Percentiles rank a stretch among this genome's conserved stretches.
phyloP scores from a whole-genome alignment of 2,329 filamentous ascomycete species.

The Penicillium hordei region DNA sequence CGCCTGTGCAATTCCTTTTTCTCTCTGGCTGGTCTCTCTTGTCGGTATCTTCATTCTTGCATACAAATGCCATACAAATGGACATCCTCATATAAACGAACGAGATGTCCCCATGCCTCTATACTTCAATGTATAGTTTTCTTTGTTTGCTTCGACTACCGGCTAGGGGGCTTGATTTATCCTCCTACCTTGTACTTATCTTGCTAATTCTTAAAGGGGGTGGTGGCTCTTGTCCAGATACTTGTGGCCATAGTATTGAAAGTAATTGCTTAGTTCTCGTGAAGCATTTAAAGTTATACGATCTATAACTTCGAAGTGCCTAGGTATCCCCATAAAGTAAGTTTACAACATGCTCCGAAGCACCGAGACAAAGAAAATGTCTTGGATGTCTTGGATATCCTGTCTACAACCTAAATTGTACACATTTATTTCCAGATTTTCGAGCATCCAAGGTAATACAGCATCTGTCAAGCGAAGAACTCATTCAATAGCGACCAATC shows the following conservation, averaged over 20 bases:
- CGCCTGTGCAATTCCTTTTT: not conserved
- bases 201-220: not conserved
- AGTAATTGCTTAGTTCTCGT: too few relatives aligned
- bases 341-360: not conserved
- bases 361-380: not conserved
- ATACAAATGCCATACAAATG: constrained; percentile 11
- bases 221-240: not conserved
- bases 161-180: not conserved
- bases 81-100: constrained; percentile 26
- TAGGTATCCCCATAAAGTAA: not conserved
- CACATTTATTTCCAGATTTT: not conserved
- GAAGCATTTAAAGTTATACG: not conserved
- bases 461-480: not conserved
- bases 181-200: not conserved
- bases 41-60: constrained; percentile 1
- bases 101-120: constrained; percentile 17
- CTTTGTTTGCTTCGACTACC: not conserved
- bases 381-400: not conserved
- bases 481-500: not conserved
- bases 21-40: constrained; percentile 1
- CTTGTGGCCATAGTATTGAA: not conserved
- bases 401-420: not conserved
- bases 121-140: constrained; percentile 3
- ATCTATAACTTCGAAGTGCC: not conserved
- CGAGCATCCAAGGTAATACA: not conserved